These are phyloP conservation scores for Xylariomycetidae sp. DNA, from an alignment of 2,329 filamentous ascomycete species.

Conservation along the genomic window DNA sequence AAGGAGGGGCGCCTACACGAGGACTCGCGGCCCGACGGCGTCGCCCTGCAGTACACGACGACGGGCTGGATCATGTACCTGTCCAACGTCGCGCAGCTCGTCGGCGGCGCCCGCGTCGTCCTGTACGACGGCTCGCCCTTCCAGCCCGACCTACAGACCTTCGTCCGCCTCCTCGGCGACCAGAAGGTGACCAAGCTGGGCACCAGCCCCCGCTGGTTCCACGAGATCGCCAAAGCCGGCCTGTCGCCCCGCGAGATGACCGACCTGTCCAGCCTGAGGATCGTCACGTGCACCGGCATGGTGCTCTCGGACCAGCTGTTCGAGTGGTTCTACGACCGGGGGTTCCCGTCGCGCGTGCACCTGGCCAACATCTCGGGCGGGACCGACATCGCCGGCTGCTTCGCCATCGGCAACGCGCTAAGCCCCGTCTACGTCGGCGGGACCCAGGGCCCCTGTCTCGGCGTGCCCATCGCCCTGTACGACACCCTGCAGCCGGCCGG, in stretches of 20 bases:
- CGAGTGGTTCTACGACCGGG: constrained; percentile 71
- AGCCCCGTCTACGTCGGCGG: constrained; percentile 59
- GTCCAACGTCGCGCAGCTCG: constrained; percentile 51
- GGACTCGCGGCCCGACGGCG: constrained; percentile 32
- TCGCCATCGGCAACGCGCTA: constrained; percentile 63
- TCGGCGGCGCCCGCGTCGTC: constrained; percentile 57
- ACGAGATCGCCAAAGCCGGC: constrained; percentile 62
- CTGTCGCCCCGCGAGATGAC: constrained; percentile 58
- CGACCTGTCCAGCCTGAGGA: constrained; percentile 56
- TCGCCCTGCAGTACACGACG: constrained; percentile 55
- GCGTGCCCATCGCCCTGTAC: constrained; percentile 52
- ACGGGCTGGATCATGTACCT: constrained; percentile 92
- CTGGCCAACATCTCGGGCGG: constrained; percentile 73
- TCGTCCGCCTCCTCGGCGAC: constrained; percentile 58
- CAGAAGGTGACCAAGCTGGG: constrained; percentile 69
- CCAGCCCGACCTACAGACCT: constrained; percentile 58
- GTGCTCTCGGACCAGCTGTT: constrained; percentile 72
- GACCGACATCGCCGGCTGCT: constrained; percentile 65
- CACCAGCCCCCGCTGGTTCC: constrained; percentile 71
- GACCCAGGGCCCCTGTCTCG: constrained; percentile 45
- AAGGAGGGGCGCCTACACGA: constrained; percentile 59
- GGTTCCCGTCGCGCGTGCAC: constrained; percentile 63
- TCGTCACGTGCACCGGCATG: constrained; percentile 74
- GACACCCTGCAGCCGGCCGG: constrained; percentile 54
- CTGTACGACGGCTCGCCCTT: constrained; percentile 86